Conservation (phyloP, 768 basidiomycete genomes). For the Hypholoma fasciculare region DNA sequence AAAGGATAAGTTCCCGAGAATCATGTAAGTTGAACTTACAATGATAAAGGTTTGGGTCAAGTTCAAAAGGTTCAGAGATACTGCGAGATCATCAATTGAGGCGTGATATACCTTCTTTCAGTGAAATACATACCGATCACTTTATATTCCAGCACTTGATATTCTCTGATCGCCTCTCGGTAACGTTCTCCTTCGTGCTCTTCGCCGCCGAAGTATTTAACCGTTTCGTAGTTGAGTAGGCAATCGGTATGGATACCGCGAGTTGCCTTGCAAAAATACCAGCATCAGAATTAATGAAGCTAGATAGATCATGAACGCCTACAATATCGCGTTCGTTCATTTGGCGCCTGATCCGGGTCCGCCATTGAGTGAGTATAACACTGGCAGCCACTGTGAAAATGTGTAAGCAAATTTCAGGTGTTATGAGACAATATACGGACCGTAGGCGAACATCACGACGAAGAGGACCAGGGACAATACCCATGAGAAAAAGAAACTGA, state of each 20-base stretch:
- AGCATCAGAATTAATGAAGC: not conserved
- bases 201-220: constrained; percentile 91
- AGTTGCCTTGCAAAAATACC: constrained; percentile 46
- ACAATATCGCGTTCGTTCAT: constrained; percentile 87
- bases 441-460: constrained; percentile 72
- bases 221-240: constrained; percentile 80
- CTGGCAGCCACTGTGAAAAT: constrained; percentile 46
- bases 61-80: constrained; percentile 73
- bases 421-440: constrained; percentile 38
- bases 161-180: constrained; percentile 65
- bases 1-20: too few relatives aligned
- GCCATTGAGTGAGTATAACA: constrained; percentile 67
- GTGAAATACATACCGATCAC: constrained; percentile 57
- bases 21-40: constrained; percentile 36
- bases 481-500: constrained; percentile 65
- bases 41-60: constrained; percentile 83
- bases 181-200: constrained; percentile 76
- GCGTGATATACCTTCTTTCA: not conserved
- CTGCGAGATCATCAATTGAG: constrained; percentile 29
- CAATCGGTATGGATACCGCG: constrained; percentile 85
- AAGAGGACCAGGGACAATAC: constrained; percentile 66
- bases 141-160: constrained; percentile 72
- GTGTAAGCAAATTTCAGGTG: constrained; percentile 50
- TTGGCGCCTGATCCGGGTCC: constrained; percentile 69
- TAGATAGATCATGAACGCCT: constrained; percentile 23